Conservation (phyloP, 495 filamentous ascomycete genomes). For the Penicillium alfredii region DNA sequence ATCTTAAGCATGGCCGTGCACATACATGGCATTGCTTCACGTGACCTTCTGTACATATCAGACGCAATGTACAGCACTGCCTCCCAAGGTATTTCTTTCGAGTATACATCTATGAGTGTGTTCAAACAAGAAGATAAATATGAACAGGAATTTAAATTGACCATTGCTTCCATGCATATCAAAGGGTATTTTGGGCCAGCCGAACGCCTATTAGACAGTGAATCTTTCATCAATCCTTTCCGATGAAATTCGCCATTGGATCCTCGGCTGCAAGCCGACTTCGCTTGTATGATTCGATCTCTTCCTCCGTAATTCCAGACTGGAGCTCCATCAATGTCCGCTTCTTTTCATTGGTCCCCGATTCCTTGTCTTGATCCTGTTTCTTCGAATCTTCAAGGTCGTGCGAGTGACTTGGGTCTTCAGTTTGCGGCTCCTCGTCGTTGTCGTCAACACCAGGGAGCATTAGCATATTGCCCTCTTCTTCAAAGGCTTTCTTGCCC, state of each 20-base stretch:
- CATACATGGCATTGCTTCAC: too few species aligned
- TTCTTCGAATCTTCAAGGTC: constrained; percentile 28
- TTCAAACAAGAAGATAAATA: background rate
- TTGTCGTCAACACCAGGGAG: constrained; percentile 34
- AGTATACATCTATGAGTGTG: too few species aligned
- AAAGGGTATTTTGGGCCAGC: constrained; percentile 24
- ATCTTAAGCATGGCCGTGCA: constrained; percentile 3
- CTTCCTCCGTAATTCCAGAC: constrained; percentile 66
- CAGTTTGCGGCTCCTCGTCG: constrained; percentile 9
- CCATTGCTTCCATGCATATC: constrained; percentile 4
- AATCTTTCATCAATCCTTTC: constrained; percentile 40
- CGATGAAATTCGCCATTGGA: constrained; percentile 76
- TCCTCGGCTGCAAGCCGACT: constrained; percentile 66
- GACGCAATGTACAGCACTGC: too few species aligned
- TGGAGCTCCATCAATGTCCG: constrained; percentile 69
- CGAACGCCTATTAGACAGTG: constrained; percentile 13
- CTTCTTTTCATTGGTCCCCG: constrained; percentile 48
- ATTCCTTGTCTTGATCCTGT: constrained; percentile 25
- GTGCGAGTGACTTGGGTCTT: constrained; percentile 18
- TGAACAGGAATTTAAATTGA: background rate
- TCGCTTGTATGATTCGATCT: constrained; percentile 74
- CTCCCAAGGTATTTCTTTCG: too few species aligned
- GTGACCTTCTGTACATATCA: background rate
- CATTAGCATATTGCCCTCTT: constrained; percentile 53
- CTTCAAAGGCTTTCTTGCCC: constrained; percentile 67